Evolutionary conservation across 2,329 filamentous ascomycete species (phyloP), one percentile per base, ranked within the genome.

Genomic region (Zymoseptoria ardabiliae): DNA sequence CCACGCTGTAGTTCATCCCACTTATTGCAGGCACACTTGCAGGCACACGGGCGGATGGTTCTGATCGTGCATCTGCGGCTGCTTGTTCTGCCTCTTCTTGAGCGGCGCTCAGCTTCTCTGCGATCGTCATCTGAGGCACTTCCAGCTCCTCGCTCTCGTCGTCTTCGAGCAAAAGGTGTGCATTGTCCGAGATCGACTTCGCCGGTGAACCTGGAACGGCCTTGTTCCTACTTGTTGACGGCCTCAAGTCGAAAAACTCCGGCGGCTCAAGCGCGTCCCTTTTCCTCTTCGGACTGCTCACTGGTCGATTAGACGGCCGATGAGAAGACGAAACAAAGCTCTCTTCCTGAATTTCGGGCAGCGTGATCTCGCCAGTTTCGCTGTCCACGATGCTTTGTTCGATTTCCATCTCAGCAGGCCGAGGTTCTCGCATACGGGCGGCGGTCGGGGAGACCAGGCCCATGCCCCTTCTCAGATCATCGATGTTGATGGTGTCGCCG

Each of bases 401-500:
- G 9, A 55, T 50, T 10, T 67, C 65, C 59, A 48, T 21, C 58
- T 54, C 30, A 58, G 60, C 50, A 50, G 54, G 19, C 63, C 66
- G 51, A 48, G 17, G 35, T 45, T 13, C 35, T 59, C 71, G 62
- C 25, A 54, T 53, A 56, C 63, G 57, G 51, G 59, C 72, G 60
- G 54, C 70, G 61, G 52, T 71, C 63, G 59, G 78, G 61, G 54
- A 76, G 69, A 19, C 81, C 48, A 91, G 74, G 0, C 76, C 76
- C 45, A 80, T 70, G 1, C 89, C 87, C 79, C 86, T 84, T 71
- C 85, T 85, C 48, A 81, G 70, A 63, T 80, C 80, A 17, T 81
- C 78, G 19, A 81, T 72, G 67, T 89, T 86, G 65, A 93, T 84
- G 0, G 87, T 84, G 61, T 85, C 82, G 4, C 87, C 88, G 64